A percentile compares a stretch with the other conserved stretches of the same genome.
phyloP scores from a whole-genome alignment of 2,329 filamentous ascomycete species.

The Cryphonectria naterciae region DNA sequence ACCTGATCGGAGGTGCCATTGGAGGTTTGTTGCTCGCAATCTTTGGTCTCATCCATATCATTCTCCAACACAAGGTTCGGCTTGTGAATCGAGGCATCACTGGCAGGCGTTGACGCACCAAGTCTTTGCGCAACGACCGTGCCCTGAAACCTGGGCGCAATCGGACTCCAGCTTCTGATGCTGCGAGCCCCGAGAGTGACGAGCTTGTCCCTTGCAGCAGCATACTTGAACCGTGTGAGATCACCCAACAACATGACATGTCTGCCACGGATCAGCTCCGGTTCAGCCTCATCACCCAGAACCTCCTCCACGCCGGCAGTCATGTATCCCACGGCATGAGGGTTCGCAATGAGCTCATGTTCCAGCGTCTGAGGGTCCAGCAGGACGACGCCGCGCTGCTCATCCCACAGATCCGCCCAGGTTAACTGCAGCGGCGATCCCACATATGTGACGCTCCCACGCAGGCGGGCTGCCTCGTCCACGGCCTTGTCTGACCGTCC shows the following conservation, averaged over 20 bases:
- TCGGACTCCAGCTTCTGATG: constrained; percentile 36
- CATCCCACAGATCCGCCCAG: constrained; percentile 40
- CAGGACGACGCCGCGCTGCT: constrained; percentile 36
- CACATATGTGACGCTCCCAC: constrained; percentile 38
- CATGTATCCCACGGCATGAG: constrained; percentile 36
- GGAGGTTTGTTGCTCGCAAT: background rate
- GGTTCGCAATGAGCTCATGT: constrained; percentile 36
- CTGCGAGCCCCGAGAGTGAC: constrained; percentile 36
- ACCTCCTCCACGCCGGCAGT: constrained; percentile 33
- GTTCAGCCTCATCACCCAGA: constrained; percentile 31
- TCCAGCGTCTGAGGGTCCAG: constrained; percentile 38
- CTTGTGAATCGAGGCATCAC: constrained; percentile 27
- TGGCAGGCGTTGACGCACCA: constrained; percentile 32
- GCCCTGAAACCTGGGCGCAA: constrained; percentile 23
- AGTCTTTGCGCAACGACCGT: constrained; percentile 19
- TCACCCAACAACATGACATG: constrained; percentile 40
- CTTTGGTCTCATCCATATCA: background rate
- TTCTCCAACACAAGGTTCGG: background rate
- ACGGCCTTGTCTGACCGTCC: no score
- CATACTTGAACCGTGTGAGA: constrained; percentile 35
- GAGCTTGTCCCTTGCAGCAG: constrained; percentile 36
- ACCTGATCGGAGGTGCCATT: background rate
- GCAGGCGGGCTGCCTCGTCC: constrained; percentile 19
- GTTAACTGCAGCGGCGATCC: constrained; percentile 39
- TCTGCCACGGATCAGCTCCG: constrained; percentile 32